Evolutionary conservation across 2,329 filamentous ascomycete genomes (phyloP).

Genomic region (Arachnomyces sp.): DNA sequence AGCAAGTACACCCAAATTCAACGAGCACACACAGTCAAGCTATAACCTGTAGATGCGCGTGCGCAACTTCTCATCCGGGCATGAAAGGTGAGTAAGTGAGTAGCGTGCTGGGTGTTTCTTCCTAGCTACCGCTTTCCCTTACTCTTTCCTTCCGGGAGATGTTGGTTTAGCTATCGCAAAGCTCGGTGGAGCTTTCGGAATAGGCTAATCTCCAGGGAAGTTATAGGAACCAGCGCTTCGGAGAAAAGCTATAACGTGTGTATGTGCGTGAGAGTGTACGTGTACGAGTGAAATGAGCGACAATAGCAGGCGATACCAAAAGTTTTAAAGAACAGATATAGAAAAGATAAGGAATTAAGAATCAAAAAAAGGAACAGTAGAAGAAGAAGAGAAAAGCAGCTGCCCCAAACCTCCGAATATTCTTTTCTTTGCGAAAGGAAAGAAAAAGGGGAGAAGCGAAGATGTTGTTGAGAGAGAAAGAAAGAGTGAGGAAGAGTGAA

Average conservation of each 20-base stretch:
- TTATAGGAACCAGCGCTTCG: not conserved
- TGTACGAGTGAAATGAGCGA: conserved; percentile 5
- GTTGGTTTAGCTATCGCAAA: not conserved
- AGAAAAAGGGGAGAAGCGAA: not conserved
- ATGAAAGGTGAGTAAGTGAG: not conserved
- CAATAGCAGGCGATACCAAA: conserved; percentile 4
- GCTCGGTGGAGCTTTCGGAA: not conserved
- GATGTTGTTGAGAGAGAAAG: not conserved
- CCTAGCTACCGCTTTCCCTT: not conserved
- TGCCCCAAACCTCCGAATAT: too few species aligned
- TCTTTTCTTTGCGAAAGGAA: not conserved
- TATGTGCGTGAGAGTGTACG: too few species aligned
- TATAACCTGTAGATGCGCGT: not conserved
- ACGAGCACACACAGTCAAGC: not conserved
- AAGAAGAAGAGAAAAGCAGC: conserved; percentile 5
- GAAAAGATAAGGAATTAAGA: conserved; percentile 3
- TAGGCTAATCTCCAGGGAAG: not conserved
- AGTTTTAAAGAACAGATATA: conserved; percentile 2
- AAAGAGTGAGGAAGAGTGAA: not conserved
- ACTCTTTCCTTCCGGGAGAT: not conserved
- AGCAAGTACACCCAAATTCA: not conserved
- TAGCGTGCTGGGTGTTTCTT: not conserved
- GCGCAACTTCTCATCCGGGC: conserved; percentile 1
- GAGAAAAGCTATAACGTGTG: not conserved
- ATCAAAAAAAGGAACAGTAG: conserved; percentile 2